These are phyloP conservation scores for Pinus taeda DNA, from an alignment of 75 land plant species.

Conservation along the genomic window DNA sequence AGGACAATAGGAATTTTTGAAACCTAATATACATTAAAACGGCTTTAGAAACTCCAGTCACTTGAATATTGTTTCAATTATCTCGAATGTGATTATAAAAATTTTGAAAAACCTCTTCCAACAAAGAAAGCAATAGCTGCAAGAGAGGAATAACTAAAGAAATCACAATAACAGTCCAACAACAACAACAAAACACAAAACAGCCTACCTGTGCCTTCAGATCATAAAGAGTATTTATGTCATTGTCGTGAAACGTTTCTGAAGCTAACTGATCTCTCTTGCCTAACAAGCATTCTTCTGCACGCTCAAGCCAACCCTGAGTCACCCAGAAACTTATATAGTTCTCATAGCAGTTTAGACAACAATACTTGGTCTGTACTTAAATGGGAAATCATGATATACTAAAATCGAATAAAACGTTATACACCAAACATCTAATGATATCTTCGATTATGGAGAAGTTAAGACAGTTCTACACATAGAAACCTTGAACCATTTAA, in stretches of 20 bases:
- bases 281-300: background rate
- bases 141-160: background rate
- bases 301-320: constrained; percentile 5
- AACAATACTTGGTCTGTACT: too few species aligned
- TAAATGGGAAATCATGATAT: too few species aligned
- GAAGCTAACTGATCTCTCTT: background rate
- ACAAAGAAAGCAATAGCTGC: background rate
- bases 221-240: constrained; percentile 8
- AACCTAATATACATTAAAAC: constrained; percentile 23
- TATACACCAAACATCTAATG: too few species aligned
- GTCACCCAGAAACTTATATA: background rate
- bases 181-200: background rate
- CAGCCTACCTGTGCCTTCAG: background rate
- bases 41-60: background rate
- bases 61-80: background rate
- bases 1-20: constrained; percentile 35
- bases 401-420: too few species aligned
- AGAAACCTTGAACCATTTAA: too few species aligned
- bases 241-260: background rate
- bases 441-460: too few species aligned
- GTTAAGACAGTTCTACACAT: too few species aligned
- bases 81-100: background rate
- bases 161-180: background rate
- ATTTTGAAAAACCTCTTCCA: background rate
- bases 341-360: background rate